phyloP scores from a whole-genome alignment of 1,284 basidiomycete species.

The Uromyces viciae-fabae region DNA sequence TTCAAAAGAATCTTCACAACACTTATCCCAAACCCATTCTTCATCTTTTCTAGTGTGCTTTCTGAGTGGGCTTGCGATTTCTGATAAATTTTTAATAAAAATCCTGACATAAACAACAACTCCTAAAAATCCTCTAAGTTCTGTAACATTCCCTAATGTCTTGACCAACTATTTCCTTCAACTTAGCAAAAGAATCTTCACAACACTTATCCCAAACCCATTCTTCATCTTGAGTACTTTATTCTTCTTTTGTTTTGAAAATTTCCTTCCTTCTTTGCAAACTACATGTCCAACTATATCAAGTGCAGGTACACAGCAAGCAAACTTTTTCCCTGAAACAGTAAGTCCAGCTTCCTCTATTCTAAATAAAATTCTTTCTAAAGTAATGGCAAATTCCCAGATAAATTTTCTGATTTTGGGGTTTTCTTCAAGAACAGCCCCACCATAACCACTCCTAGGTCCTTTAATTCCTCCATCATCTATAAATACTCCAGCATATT shows the following conservation, averaged over 20 bases:
- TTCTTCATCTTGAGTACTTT: too few species aligned
- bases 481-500: slow-evolving; percentile 11
- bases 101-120: not conserved
- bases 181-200: too few species aligned
- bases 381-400: slow-evolving; percentile 12
- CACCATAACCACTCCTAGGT: not conserved
- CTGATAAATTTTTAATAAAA: not conserved
- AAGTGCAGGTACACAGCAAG: slow-evolving; percentile 9
- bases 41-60: not conserved
- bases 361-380: slow-evolving; percentile 20
- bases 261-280: slow-evolving; percentile 3
- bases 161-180: not conserved
- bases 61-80: not conserved
- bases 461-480: slow-evolving; percentile 43
- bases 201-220: too few species aligned
- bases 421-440: slow-evolving; percentile 1
- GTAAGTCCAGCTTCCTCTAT: slow-evolving; percentile 23
- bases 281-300: slow-evolving; percentile 14
- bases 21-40: not conserved
- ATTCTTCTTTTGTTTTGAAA: slow-evolving; percentile 1
- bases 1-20: not conserved
- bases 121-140: not conserved
- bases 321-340: not conserved
- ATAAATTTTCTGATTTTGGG: slow-evolving; percentile 18
- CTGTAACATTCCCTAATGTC: not conserved